Conservation (phyloP, 2,329 filamentous ascomycete species). For the Fusarium pseudonygamai region DNA sequence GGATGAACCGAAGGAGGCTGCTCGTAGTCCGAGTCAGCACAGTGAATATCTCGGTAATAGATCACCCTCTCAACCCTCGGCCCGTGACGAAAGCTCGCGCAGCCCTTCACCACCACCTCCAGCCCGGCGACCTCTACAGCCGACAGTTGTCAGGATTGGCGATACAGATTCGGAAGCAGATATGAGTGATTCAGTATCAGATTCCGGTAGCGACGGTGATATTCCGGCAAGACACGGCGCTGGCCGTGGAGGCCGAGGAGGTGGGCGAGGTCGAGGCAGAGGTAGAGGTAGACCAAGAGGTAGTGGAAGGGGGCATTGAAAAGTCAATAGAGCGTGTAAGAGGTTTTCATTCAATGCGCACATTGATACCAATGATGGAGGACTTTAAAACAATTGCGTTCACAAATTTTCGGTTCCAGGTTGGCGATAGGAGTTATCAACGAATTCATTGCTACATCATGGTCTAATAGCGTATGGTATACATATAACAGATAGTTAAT, state of each 20-base stretch:
- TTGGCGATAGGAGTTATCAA: not conserved
- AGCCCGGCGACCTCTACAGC: constrained; percentile 6
- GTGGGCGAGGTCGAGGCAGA: constrained; percentile 36
- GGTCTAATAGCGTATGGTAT: not conserved
- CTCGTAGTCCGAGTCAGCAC: not conserved
- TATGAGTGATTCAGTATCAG: constrained; percentile 22
- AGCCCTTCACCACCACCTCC: constrained; percentile 22
- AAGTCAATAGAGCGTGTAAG: not conserved
- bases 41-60: not conserved
- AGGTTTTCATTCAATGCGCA: constrained; percentile 1
- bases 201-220: constrained; percentile 35
- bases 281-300: constrained; percentile 21
- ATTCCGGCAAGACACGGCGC: constrained; percentile 38
- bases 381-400: not conserved
- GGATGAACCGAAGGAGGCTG: not conserved
- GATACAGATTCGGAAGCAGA: constrained; percentile 39
- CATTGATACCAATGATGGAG: constrained; percentile 12
- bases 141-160: constrained; percentile 40
- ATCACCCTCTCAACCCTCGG: constrained; percentile 10
- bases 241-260: constrained; percentile 37
- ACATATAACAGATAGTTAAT: not conserved
- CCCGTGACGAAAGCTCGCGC: constrained; percentile 15
- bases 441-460: not conserved
- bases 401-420: not conserved
- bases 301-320: constrained; percentile 24